Conservation (phyloP, 495 filamentous ascomycete genomes). For the Aspergillus funiculosus region DNA sequence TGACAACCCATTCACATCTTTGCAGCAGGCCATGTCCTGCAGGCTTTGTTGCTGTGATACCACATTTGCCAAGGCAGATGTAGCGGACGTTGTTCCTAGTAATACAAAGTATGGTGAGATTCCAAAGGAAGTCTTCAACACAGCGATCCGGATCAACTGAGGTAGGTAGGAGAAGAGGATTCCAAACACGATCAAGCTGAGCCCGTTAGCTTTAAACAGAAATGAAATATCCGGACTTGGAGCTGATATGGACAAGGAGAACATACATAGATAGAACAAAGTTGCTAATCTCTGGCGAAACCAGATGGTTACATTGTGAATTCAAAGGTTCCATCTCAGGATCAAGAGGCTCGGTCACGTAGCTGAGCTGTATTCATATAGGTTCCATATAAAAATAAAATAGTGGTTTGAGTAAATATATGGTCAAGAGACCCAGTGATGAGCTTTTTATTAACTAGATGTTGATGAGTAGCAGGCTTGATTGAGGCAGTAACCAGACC, state of each 20-base stretch:
- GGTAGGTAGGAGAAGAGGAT: constrained; percentile 92
- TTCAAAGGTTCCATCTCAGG: constrained; percentile 25
- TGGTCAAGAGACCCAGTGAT: background rate
- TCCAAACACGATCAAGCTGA: constrained; percentile 80
- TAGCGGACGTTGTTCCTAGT: constrained; percentile 81
- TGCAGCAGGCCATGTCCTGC: constrained; percentile 78
- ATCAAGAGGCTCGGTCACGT: background rate
- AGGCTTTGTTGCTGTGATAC: constrained; percentile 71
- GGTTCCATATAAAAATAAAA: background rate
- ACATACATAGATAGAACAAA: constrained; percentile 57
- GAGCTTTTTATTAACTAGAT: background rate
- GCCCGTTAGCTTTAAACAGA: constrained; percentile 8
- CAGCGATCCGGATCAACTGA: constrained; percentile 87
- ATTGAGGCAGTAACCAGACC: constrained; percentile 10
- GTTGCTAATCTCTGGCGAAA: constrained; percentile 50
- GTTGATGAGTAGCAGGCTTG: too few species aligned
- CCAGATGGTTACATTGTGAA: constrained; percentile 36
- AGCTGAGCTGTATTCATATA: background rate
- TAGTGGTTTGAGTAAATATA: background rate
- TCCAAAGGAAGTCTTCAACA: constrained; percentile 82
- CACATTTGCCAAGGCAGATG: constrained; percentile 86
- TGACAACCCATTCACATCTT: constrained; percentile 67
- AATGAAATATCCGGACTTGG: background rate
- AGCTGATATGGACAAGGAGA: background rate
- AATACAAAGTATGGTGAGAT: constrained; percentile 93